phyloP scores from a whole-genome alignment of 768 basidiomycete genomes.

The Paxillus rubicundulus region DNA sequence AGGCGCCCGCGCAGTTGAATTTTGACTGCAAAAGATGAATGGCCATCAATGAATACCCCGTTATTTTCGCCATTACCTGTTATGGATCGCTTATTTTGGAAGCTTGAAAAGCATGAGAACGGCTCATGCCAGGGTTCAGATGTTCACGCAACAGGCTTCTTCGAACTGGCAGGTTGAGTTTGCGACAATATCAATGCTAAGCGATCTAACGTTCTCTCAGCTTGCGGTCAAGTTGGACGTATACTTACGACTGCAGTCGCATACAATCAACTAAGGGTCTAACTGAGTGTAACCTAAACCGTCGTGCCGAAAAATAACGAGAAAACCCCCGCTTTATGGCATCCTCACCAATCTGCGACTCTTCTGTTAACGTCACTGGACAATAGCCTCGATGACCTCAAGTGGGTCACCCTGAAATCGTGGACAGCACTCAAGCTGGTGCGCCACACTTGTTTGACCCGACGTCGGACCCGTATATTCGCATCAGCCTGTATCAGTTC shows the following conservation, averaged over 20 bases:
- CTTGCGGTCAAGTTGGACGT: not conserved
- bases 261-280: not conserved
- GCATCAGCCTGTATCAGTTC: no score
- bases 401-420: not conserved
- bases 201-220: not conserved
- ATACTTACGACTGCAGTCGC: not conserved
- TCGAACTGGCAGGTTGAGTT: not conserved
- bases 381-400: not conserved
- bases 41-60: slow-evolving; percentile 14
- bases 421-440: not conserved
- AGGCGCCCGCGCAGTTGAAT: not conserved
- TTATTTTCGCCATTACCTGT: slow-evolving; percentile 19
- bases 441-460: not conserved
- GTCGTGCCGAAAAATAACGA: not conserved
- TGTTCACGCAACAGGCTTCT: not conserved
- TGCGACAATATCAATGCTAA: slow-evolving; percentile 2
- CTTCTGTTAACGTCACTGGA: slow-evolving; percentile 2
- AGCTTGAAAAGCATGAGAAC: slow-evolving; percentile 2
- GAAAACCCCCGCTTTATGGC: slow-evolving; percentile 5
- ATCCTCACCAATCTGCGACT: not conserved
- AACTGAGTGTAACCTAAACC: not conserved
- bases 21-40: slow-evolving; percentile 4
- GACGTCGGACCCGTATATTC: not conserved
- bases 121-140: slow-evolving; percentile 1
- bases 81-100: slow-evolving; percentile 9